Percentiles rank a stretch among this genome's conserved stretches.
Conservation (phyloP, 2,329 filamentous ascomycete genomes). For the Trichoderma afroharzianum region DNA sequence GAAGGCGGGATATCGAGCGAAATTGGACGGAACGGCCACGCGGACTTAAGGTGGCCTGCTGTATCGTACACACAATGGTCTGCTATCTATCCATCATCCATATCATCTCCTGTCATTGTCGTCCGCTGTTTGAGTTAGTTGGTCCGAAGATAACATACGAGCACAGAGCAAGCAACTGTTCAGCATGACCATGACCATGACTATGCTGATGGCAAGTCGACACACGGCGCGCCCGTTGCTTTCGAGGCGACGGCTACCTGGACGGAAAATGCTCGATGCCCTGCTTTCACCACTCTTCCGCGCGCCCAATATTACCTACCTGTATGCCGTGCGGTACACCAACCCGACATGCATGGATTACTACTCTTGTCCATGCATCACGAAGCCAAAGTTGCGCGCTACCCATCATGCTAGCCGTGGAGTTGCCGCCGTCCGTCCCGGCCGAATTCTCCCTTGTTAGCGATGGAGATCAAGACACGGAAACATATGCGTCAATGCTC, state of each 20-base stretch:
- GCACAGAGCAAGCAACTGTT: not conserved
- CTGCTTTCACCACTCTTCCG: not conserved
- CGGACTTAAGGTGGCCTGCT: not conserved
- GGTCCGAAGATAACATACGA: constrained; percentile 3
- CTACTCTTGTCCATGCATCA: not conserved
- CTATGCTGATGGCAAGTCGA: not conserved
- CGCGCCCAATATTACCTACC: not conserved
- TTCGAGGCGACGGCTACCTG: not conserved
- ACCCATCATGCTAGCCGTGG: not conserved
- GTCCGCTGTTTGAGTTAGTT: not conserved
- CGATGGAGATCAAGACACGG: constrained; percentile 9
- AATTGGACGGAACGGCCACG: not conserved
- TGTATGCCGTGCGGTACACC: not conserved
- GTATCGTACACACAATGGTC: not conserved
- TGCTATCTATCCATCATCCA: not conserved
- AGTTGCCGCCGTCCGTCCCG: constrained; percentile 12
- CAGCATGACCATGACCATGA: not conserved
- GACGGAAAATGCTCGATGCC: not conserved
- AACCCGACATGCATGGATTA: not conserved
- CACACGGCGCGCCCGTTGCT: not conserved
- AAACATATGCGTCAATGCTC: not conserved
- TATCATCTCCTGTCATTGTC: not conserved
- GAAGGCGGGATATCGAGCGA: not conserved
- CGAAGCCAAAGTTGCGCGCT: not conserved
- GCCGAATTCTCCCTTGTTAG: not conserved